Evolutionary conservation across 1,284 basidiomycete species (phyloP), one percentile per base, ranked within the genome.

Genomic region (Cystobasidiaceae sp.): DNA sequence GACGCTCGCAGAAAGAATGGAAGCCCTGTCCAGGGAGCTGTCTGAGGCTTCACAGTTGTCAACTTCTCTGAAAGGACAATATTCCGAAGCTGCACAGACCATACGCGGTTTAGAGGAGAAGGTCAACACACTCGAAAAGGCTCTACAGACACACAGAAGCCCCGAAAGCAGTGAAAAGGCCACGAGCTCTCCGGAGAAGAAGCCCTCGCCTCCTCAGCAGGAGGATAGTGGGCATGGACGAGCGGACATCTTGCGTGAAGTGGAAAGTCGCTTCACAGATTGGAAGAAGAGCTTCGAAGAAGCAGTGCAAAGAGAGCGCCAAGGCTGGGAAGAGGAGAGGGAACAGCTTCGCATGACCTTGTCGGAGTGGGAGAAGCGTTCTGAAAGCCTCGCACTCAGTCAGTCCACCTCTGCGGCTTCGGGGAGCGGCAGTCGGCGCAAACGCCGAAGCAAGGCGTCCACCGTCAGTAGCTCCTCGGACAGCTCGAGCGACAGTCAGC

Each of bases 291-390:
- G 70, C 59, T 74, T 78, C 37, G 78, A 79, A 67, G 71, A 71
- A 34, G 71, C 71, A 19, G 77, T 75, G 74, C 70, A 70, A 57
- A 78, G 80, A 62, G 86, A 92, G 46, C 83, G 87, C 69, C 85
- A 89, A 70, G 86, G 88, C 54, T 92, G 92, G 90, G 82, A 82
- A 5, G 79, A 83, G 25, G 93, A 96, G 77, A 82, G 90, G 2
- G 86, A 88, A 68, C 81, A 88, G 32, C 80, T 96, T 6, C 80
- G 82, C 43, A 81, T 83, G 23, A 88, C 89, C 8, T 82, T 88
- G 37, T 84, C 88, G 39, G 89, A 93, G 68, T 93, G 89, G 87
- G 93, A 96, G 70, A 55, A 49, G 25, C 39, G 52, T 5, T 55
- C 56, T n/a, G 43, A 34, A n/a, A 43, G 34, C 19, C 15, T 54